A percentile compares a stretch with the other conserved stretches of the same genome.
Conservation (phyloP, 257 asterid genomes). For the Jasminum sambac region DNA sequence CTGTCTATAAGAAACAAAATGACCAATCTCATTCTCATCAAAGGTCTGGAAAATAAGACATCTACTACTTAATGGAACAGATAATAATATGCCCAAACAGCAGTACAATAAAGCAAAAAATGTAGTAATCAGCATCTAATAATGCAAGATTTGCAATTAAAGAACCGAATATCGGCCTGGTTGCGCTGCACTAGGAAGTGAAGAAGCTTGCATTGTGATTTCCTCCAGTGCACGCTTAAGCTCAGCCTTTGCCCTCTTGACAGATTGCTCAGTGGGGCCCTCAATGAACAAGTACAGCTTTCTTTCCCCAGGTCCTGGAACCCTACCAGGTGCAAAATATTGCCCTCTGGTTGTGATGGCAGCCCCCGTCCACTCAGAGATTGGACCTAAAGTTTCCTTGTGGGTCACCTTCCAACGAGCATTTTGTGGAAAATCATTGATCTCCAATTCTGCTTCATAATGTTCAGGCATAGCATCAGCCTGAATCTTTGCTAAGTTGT, state of each 20-base stretch:
- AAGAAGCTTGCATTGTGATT: conserved; percentile 69
- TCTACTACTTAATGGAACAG: neutral
- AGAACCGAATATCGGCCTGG: conserved; percentile 85
- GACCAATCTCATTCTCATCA: neutral
- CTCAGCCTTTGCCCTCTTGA: conserved; percentile 84
- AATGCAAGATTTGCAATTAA: conserved; percentile 29
- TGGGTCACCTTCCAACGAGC: conserved; percentile 98
- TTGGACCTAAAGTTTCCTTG: conserved; percentile 90
- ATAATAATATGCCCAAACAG: neutral
- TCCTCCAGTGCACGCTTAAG: conserved; percentile 92
- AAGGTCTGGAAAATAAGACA: neutral
- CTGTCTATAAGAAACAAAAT: conserved; percentile 2
- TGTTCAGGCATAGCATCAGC: conserved; percentile 84
- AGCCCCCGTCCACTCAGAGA: conserved; percentile 95
- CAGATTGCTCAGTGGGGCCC: conserved; percentile 90
- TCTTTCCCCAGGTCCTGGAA: conserved; percentile 70
- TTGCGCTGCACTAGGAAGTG: conserved; percentile 91
- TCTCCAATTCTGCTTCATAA: conserved; percentile 86
- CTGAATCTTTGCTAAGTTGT: conserved; percentile 81
- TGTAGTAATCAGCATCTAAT: neutral
- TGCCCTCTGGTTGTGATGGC: conserved; percentile 93
- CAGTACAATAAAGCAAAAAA: neutral
- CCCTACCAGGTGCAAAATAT: conserved; percentile 69
- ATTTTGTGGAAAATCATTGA: conserved; percentile 89
- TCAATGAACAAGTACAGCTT: conserved; percentile 90